These are phyloP conservation scores for Cylindrotheca fusiformis DNA, from an alignment of 108 stramenopile genomes.

Conservation along the genomic window DNA sequence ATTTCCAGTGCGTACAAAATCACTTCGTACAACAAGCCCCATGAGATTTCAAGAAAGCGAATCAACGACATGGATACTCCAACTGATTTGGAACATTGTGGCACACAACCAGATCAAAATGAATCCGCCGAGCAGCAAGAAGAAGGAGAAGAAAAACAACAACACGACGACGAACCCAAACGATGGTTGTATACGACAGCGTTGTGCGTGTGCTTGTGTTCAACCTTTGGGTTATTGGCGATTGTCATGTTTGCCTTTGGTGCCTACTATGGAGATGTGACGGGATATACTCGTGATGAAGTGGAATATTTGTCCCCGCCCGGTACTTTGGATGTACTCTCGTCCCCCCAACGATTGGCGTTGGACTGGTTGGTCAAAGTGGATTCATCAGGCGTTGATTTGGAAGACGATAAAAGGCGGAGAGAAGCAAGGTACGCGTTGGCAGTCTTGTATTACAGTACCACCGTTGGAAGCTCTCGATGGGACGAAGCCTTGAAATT, in stretches of 20 bases:
- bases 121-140: neutral
- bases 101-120: too few relatives aligned
- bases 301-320: neutral
- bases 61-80: too few relatives aligned
- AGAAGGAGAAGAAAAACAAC: neutral
- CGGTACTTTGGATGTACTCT: neutral
- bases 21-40: too few relatives aligned
- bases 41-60: too few relatives aligned
- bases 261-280: neutral
- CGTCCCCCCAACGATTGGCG: neutral
- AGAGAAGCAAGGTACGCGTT: neutral
- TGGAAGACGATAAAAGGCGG: neutral
- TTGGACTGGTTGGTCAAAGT: neutral
- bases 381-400: slow-evolving; percentile 1
- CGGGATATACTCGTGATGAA: neutral
- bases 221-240: neutral
- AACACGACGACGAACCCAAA: neutral
- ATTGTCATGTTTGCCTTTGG: neutral
- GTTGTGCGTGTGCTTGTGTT: neutral
- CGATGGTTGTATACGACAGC: neutral
- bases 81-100: too few relatives aligned
- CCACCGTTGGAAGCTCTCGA: neutral
- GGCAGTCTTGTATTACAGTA: slow-evolving; percentile 8
- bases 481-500: neutral
- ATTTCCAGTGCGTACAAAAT: too few relatives aligned